A percentile compares a stretch with the other conserved stretches of the same genome.
These are phyloP conservation scores for Cyclotella atomus DNA, from an alignment of 108 stramenopile genomes.

Conservation along the genomic window DNA sequence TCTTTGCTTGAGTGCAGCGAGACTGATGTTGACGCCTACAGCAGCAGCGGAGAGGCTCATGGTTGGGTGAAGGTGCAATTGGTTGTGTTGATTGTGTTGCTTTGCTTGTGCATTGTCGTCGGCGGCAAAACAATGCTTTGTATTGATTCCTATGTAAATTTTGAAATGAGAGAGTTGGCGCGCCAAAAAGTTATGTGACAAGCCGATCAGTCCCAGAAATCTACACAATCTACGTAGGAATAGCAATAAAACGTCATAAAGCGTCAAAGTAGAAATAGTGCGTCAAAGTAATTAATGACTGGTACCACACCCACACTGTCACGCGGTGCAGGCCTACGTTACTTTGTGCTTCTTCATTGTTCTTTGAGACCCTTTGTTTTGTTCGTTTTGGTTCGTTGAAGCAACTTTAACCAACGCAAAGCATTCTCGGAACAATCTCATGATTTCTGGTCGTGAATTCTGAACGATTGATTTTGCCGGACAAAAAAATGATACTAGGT, in stretches of 20 bases:
- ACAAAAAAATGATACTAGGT: too few relatives aligned
- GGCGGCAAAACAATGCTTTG: neutral
- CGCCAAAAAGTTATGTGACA: slow-evolving; percentile 11
- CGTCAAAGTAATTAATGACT: slow-evolving; percentile 6
- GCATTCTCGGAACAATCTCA: too few relatives aligned
- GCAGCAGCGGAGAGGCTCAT: neutral
- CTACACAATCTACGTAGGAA: slow-evolving; percentile 4
- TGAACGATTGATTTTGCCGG: too few relatives aligned
- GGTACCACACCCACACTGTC: neutral
- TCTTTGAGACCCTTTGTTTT: too few relatives aligned
- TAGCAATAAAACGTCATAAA: neutral
- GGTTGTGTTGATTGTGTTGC: neutral
- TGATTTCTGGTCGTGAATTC: too few relatives aligned
- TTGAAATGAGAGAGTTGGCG: neutral
- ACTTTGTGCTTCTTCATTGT: too few relatives aligned
- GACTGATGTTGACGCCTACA: neutral
- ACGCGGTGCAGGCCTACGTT: neutral
- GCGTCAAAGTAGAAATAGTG: neutral
- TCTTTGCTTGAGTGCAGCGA: neutral
- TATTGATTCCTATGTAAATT: slow-evolving; percentile 8
- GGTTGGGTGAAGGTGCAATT: neutral
- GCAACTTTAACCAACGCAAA: too few relatives aligned
- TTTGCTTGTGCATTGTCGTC: neutral
- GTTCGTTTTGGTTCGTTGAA: too few relatives aligned
- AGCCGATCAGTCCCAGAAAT: neutral